Conservation (phyloP, 257 asterid genomes). For the Solanum paucissectum region DNA sequence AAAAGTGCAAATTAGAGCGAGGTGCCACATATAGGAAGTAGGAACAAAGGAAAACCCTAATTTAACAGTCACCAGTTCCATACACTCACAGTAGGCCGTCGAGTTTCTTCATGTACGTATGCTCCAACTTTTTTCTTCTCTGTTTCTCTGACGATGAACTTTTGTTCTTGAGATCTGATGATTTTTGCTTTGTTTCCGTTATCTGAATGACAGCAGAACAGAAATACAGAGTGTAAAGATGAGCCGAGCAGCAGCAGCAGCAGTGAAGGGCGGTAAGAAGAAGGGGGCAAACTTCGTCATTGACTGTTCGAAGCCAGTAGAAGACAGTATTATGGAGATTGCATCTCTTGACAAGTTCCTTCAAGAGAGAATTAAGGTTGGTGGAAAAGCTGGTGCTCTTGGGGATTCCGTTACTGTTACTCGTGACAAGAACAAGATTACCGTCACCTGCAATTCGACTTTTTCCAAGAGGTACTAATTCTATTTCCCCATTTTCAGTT, state of each 20-base stretch:
- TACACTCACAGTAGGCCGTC: neutral
- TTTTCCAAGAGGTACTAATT: slow-evolving; percentile 15
- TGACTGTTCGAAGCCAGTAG: slow-evolving; percentile 5
- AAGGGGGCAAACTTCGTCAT: slow-evolving; percentile 24
- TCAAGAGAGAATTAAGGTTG: slow-evolving; percentile 6
- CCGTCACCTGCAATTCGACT: neutral
- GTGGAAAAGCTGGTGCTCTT: slow-evolving; percentile 10
- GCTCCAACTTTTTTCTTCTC: neutral
- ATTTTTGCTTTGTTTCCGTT: slow-evolving; percentile 1
- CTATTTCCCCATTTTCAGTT: neutral
- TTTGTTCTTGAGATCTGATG: neutral
- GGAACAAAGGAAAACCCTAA: neutral
- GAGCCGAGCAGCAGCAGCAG: slow-evolving; percentile 44
- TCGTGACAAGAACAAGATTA: neutral
- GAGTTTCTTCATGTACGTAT: neutral
- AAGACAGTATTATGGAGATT: slow-evolving; percentile 2
- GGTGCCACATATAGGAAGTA: neutral
- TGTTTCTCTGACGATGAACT: neutral
- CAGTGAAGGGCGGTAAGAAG: slow-evolving; percentile 58
- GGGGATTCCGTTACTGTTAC: neutral
- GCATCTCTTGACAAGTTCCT: slow-evolving; percentile 6
- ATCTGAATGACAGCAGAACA: neutral
- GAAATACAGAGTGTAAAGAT: slow-evolving; percentile 15
- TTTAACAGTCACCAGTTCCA: neutral
- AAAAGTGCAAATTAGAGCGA: neutral